These are phyloP conservation scores for Penicillium polonicum DNA, from an alignment of 2,329 filamentous ascomycete genomes.

Conservation along the genomic window DNA sequence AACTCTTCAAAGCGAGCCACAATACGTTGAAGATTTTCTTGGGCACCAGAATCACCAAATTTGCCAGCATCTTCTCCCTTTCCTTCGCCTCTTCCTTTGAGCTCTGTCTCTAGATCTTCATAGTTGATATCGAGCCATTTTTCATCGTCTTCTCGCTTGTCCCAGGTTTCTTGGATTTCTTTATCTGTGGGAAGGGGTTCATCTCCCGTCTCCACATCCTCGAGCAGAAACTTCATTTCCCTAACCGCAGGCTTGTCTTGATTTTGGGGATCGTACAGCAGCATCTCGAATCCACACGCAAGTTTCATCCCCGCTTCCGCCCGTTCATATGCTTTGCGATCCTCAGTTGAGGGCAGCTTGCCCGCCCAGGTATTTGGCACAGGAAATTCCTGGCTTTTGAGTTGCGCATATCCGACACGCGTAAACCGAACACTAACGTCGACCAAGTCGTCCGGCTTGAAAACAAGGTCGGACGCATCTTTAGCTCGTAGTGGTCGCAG, in stretches of 20 bases:
- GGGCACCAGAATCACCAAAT: slow-evolving; percentile 48
- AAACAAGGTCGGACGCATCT: slow-evolving; percentile 56
- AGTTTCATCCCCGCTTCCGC: slow-evolving; percentile 83
- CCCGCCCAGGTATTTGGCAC: slow-evolving; percentile 59
- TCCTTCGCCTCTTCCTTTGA: slow-evolving; percentile 57
- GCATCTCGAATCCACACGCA: slow-evolving; percentile 85
- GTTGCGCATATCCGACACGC: slow-evolving; percentile 83
- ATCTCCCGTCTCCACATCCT: slow-evolving; percentile 72
- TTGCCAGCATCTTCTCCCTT: slow-evolving; percentile 27
- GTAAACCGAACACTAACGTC: slow-evolving; percentile 79
- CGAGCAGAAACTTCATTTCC: slow-evolving; percentile 73
- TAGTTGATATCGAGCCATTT: slow-evolving; percentile 91
- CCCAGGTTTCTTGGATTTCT: slow-evolving; percentile 70
- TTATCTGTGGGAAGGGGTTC: slow-evolving; percentile 67
- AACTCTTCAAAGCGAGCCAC: slow-evolving; percentile 93
- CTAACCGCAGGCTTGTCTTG: slow-evolving; percentile 67
- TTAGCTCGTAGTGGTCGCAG: slow-evolving; percentile 66
- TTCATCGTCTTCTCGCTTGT: slow-evolving; percentile 73
- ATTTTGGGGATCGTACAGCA: slow-evolving; percentile 66
- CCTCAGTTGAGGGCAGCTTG: slow-evolving; percentile 40
- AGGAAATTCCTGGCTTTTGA: slow-evolving; percentile 79
- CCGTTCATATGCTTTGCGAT: slow-evolving; percentile 49
- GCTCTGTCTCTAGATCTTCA: slow-evolving; percentile 79
- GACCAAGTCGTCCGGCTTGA: slow-evolving; percentile 77
- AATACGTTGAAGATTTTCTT: slow-evolving; percentile 74